Base-by-base conservation (phyloP, 768 basidiomycete species). In the Rhizopogon roseolus region DNA sequence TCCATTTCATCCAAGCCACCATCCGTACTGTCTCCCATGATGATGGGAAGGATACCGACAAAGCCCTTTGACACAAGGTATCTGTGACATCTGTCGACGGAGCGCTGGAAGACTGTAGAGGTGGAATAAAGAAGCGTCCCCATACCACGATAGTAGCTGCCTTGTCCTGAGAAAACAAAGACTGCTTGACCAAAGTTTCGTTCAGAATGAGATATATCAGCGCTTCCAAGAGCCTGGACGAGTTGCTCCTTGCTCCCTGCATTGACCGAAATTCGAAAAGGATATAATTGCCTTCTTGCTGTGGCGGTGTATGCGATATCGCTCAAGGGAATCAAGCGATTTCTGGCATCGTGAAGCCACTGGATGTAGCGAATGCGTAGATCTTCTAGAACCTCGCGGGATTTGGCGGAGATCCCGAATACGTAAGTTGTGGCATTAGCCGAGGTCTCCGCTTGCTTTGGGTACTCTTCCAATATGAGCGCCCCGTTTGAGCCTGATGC, bases 81-180 rank as follows among this genome's bases (percentile, higher is more conserved):
- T 0, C 51, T 57, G 42, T 89, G 73, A 58, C 87, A 90, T 45
- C 79, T 73, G 59, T 88, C 79, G 19, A 91, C 76, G 43, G 73
- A 69, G 6, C 60, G 54, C 48, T 66, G 73, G 64, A 90, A 88
- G 1, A 77, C 48, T 0, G 73, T 56, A 6, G 73, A 76, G 1
- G 73, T 73, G 38, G 61, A 61, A 53, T 90, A 90, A 14, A 90
- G 74, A 0, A 66, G 64, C 29, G 67, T 54, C 0, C 84, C 87
- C 86, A 89, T 88, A 6, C 81, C 79, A 16, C 72, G 62, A 68
- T 85, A 84, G 57, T 88, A 86, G 32, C 79, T 72, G 38, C 87
- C 88, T 62, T 89, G 85, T 7, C 88, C 89, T 16, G 87, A 84
- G 64, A 88, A 89, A 4, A 88, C 82, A 59, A 90, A 88, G 5